Conservation (phyloP, 75 land plant genomes). For the Sequoia sempervirens region DNA sequence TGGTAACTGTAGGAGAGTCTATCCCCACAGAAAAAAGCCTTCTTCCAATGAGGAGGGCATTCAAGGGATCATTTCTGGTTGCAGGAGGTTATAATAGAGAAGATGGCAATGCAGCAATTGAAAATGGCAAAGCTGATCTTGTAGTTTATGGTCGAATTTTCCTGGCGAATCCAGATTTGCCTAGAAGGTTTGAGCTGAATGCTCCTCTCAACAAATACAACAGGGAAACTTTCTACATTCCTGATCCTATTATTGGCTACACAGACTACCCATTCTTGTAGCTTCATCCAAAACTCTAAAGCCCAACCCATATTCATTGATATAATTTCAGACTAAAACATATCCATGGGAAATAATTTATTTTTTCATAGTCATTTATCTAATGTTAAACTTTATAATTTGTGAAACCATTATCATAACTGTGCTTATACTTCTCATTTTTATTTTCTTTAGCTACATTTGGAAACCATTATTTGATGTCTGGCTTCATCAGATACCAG, state of each 20-base stretch:
- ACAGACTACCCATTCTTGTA: slow-evolving; percentile 49
- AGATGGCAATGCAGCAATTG: slow-evolving; percentile 36
- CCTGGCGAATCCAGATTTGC: slow-evolving; percentile 53
- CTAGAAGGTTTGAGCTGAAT: slow-evolving; percentile 38
- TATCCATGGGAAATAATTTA: not conserved
- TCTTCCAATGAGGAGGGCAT: slow-evolving; percentile 30
- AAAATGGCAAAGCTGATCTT: slow-evolving; percentile 28
- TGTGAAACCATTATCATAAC: not conserved
- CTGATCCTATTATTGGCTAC: slow-evolving; percentile 41
- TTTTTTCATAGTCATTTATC: not conserved
- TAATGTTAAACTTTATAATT: not conserved
- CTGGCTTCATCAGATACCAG: not conserved
- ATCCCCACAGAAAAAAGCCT: slow-evolving; percentile 17
- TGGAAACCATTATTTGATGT: not conserved
- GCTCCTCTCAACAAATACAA: slow-evolving; percentile 46
- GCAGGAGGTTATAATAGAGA: slow-evolving; percentile 51
- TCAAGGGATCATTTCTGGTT: slow-evolving; percentile 39
- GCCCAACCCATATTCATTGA: not conserved
- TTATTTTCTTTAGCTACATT: not conserved
- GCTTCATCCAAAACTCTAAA: not conserved
- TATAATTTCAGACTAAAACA: not conserved
- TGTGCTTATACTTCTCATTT: not conserved
- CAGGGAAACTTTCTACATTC: slow-evolving; percentile 33
- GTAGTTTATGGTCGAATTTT: slow-evolving; percentile 45
- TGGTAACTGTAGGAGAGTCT: not conserved